phyloP scores from a whole-genome alignment of 2,329 filamentous ascomycete species.

The Cytospora paraplurivora region DNA sequence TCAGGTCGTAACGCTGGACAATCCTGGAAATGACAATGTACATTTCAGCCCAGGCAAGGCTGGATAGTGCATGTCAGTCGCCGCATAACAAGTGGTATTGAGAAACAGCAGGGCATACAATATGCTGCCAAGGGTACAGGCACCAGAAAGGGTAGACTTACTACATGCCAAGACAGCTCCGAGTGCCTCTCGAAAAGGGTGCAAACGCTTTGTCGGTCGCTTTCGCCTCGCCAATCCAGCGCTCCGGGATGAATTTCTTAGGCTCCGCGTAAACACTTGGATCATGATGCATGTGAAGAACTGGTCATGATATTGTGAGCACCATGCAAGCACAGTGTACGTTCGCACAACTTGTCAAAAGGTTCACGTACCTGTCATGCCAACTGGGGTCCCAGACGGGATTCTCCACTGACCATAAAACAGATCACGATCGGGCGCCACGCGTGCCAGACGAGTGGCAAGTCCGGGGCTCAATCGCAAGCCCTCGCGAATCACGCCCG shows the following conservation, averaged over 20 bases:
- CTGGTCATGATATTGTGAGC: slow-evolving; percentile 28
- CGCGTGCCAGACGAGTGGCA: slow-evolving; percentile 44
- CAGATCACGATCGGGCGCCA: slow-evolving; percentile 33
- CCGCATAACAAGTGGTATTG: background rate
- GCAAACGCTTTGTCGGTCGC: slow-evolving; percentile 32
- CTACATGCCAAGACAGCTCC: slow-evolving; percentile 35
- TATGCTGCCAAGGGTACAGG: background rate
- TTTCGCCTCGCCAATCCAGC: slow-evolving; percentile 34
- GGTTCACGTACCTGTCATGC: slow-evolving; percentile 31
- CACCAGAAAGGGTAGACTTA: slow-evolving; percentile 28
- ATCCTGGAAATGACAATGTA: slow-evolving; percentile 28
- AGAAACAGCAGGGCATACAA: background rate
- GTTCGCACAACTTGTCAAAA: background rate
- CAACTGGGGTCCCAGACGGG: slow-evolving; percentile 34
- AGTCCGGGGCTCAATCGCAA: slow-evolving; percentile 47
- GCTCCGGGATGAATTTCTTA: slow-evolving; percentile 33
- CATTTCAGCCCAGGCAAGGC: slow-evolving; percentile 33
- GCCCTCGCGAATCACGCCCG: slow-evolving; percentile 47
- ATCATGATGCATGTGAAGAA: slow-evolving; percentile 34
- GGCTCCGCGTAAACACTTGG: slow-evolving; percentile 29
- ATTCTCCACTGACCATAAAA: slow-evolving; percentile 36
- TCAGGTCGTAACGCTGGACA: slow-evolving; percentile 28
- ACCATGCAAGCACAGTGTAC: background rate
- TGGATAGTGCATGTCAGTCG: background rate
- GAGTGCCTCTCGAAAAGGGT: slow-evolving; percentile 33